A percentile compares a stretch with the other conserved stretches of the same genome.
Evolutionary conservation across 2,329 filamentous ascomycete genomes (phyloP).

Genomic region (Calonectria honghensis): DNA sequence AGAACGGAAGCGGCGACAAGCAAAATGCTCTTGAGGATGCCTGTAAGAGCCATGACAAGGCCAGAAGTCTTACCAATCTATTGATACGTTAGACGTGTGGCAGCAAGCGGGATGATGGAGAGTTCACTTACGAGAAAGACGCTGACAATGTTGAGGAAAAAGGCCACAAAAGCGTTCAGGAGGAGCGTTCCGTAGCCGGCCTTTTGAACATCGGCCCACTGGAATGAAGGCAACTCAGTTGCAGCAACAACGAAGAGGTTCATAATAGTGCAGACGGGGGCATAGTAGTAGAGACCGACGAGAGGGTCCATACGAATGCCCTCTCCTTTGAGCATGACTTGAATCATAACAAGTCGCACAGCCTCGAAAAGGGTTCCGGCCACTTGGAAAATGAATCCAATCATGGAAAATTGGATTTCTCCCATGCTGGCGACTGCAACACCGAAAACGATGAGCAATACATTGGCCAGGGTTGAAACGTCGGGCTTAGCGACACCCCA

Average conservation of each 20-base stretch:
- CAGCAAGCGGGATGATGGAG: slow-evolving; percentile 5
- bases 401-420: slow-evolving; percentile 81
- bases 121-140: slow-evolving; percentile 83
- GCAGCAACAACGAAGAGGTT: slow-evolving; percentile 83
- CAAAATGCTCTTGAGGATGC: slow-evolving; percentile 91
- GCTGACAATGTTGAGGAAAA: slow-evolving; percentile 87
- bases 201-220: slow-evolving; percentile 78
- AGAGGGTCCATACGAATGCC: slow-evolving; percentile 92
- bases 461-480: slow-evolving; percentile 66
- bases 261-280: slow-evolving; percentile 88
- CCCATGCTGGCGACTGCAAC: slow-evolving; percentile 74
- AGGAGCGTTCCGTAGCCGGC: slow-evolving; percentile 80
- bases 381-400: slow-evolving; percentile 81
- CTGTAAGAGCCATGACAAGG: slow-evolving; percentile 88
- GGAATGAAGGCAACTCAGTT: slow-evolving; percentile 80
- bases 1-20: slow-evolving; percentile 85
- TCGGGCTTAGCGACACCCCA: slow-evolving; percentile 71
- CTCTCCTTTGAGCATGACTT: slow-evolving; percentile 84
- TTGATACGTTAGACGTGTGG: slow-evolving; percentile 34
- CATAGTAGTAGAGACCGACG: slow-evolving; percentile 92
- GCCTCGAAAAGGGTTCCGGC: slow-evolving; percentile 88
- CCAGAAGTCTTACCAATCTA: slow-evolving; percentile 93
- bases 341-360: slow-evolving; percentile 88
- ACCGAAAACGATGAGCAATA: slow-evolving; percentile 71
- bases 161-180: slow-evolving; percentile 85